Evolutionary conservation across 805 yeast species (phyloP), one percentile per base, ranked within the genome.

Genomic region (Ogataea parapolymorpha): DNA sequence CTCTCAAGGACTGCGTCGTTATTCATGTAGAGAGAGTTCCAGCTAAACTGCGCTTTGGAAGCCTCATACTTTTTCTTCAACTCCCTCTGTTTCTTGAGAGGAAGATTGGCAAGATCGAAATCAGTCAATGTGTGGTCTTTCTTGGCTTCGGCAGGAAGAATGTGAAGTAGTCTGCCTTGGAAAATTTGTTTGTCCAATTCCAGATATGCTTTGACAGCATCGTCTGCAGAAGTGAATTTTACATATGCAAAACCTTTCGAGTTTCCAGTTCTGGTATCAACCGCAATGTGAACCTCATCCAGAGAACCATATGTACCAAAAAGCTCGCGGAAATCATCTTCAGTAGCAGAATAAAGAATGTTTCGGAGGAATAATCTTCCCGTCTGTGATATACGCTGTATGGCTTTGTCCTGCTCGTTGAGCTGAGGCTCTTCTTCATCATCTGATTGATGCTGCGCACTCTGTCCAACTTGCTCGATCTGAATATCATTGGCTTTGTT

Each of bases 201-300:
- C 26, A 72, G 62, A 59, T 71, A 90, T 0, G 98, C 98, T 22
- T 65, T 58, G 1, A 83, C 78, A 0, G 99, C 99, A 57, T 82
- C 82, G 8, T 75, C 74, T 8, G 82, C 71, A 46, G 77, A 70
- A n/a, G 62, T 66, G 57, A 84, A 93, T 58, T 82, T 79, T 10
- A 89, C 72, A 56, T 90, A 90, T 0, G 93, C 96, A 62, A 88
- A 87, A 0, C 99, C 99, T 63, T 93, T 93, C 1, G 96, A 83
- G 53, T 80, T 77, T 9, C 95, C 95, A 0, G 95, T 86, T 65
- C 93, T 77, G 3, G 95, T 82, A 58, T 91, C 98, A 26, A 89
- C 62, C 1, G 99, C 96, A 53, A 93, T 71, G 62, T 93, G 99
- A 2, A 88, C 95, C 65, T 93, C 98, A 49, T 81, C 86, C 27